These are phyloP conservation scores for Schwanniomyces etchellsii DNA, from an alignment of 1,139 yeast genomes.

Conservation along the genomic window DNA sequence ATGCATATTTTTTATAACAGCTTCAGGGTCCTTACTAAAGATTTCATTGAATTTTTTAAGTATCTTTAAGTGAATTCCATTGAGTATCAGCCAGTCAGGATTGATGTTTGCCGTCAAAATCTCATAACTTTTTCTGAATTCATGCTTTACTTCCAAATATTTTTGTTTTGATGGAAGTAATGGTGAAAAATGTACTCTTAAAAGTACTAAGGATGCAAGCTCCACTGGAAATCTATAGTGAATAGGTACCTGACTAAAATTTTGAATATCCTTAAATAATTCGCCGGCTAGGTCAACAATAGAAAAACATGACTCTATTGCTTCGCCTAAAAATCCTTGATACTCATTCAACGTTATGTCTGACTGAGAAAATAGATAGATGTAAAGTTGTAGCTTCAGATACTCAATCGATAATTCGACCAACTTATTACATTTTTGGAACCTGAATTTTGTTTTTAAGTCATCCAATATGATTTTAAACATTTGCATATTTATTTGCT, in stretches of 20 bases:
- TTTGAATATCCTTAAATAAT: conserved; percentile 17
- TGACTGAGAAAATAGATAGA: conserved; percentile 30
- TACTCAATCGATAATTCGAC: conserved; percentile 32
- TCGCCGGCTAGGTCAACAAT: conserved; percentile 19
- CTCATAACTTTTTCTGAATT: conserved; percentile 18
- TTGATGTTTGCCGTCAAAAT: conserved; percentile 14
- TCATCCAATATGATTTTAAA: conserved; percentile 38
- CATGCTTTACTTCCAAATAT: conserved; percentile 23
- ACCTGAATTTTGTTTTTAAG: conserved; percentile 15
- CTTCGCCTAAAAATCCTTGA: conserved; percentile 21
- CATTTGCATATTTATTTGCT: conserved; percentile 37
- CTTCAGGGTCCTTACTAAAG: conserved; percentile 8
- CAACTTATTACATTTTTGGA: conserved; percentile 17
- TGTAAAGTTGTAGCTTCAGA: conserved; percentile 35
- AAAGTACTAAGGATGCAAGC: conserved; percentile 24
- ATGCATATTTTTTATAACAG: conserved; percentile 3
- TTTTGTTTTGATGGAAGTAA: conserved; percentile 24
- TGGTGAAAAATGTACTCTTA: conserved; percentile 35
- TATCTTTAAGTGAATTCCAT: conserved; percentile 23
- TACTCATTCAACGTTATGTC: conserved; percentile 26
- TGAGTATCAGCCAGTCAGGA: conserved; percentile 20
- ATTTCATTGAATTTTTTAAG: conserved; percentile 24
- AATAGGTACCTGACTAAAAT: conserved; percentile 33
- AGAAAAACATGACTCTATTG: conserved; percentile 24
- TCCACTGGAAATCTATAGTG: conserved; percentile 39